Percentiles rank a stretch among this genome's conserved stretches.
Evolutionary conservation across 371 early-diverging fungal genomes (phyloP).

Genomic region (Rhizopus sp.): DNA sequence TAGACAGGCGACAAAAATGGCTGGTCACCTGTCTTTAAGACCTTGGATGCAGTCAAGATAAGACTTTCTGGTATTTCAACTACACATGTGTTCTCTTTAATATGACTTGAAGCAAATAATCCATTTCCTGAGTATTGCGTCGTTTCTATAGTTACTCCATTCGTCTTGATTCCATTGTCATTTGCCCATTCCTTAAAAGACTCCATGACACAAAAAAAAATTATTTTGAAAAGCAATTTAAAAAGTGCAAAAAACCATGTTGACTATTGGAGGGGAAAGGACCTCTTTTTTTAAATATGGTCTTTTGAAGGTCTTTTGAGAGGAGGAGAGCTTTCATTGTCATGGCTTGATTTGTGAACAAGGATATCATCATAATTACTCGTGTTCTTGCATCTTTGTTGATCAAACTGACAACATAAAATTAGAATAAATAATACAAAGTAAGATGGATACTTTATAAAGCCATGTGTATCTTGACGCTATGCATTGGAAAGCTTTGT

Average conservation of each 20-base stretch:
- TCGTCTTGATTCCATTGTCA: conserved; percentile 15
- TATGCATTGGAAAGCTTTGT: too few species aligned
- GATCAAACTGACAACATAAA: too few species aligned
- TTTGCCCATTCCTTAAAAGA: conserved; percentile 33
- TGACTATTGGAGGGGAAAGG: too few species aligned
- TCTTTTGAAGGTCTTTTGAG: too few species aligned
- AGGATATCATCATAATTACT: too few species aligned
- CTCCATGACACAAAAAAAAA: conserved; percentile 6
- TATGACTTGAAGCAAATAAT: conserved; percentile 8
- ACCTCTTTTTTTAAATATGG: too few species aligned
- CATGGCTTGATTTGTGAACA: too few species aligned
- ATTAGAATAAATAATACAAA: too few species aligned
- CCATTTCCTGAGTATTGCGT: conserved; percentile 31
- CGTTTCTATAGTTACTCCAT: not conserved
- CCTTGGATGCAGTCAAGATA: conserved; percentile 27
- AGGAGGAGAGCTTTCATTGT: too few species aligned
- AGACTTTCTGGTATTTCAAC: conserved; percentile 40
- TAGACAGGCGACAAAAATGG: not conserved
- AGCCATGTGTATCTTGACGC: too few species aligned
- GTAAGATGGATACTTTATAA: too few species aligned
- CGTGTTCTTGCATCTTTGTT: too few species aligned
- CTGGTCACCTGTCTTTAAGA: not conserved
- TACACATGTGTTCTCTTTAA: conserved; percentile 2
- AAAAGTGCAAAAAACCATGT: not conserved
- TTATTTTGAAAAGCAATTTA: not conserved